These are phyloP conservation scores for Pterocarpus macrocarpus DNA, from an alignment of 306 rosid species.

Conservation along the genomic window DNA sequence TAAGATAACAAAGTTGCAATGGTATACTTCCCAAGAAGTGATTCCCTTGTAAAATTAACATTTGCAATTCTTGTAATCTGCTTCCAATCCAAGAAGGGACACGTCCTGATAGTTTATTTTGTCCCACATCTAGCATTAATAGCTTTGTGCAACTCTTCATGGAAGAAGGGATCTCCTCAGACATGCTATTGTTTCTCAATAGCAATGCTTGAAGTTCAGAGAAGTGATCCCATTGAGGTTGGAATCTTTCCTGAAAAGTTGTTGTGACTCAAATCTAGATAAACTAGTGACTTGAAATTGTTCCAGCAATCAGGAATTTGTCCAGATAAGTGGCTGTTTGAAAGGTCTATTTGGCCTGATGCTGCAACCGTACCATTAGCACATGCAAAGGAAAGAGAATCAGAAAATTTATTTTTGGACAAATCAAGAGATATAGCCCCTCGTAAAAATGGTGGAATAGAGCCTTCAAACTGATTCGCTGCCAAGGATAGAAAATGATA, in stretches of 20 bases:
- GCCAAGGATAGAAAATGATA: background rate
- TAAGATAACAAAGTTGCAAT: slow-evolving; percentile 15
- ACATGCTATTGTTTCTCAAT: slow-evolving; percentile 34
- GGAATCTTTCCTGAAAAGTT: slow-evolving; percentile 34
- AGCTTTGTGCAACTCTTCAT: slow-evolving; percentile 38
- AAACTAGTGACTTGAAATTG: slow-evolving; percentile 19
- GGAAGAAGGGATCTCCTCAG: background rate
- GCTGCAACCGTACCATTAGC: background rate
- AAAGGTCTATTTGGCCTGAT: slow-evolving; percentile 4
- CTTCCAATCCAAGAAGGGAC: slow-evolving; percentile 48
- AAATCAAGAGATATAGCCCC: background rate
- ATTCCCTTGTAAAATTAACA: slow-evolving; percentile 34
- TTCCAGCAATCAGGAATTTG: slow-evolving; percentile 42
- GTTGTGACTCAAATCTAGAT: slow-evolving; percentile 44
- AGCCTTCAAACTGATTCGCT: slow-evolving; percentile 43
- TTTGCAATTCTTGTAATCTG: background rate
- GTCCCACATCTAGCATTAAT: slow-evolving; percentile 18
- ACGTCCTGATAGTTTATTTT: slow-evolving; percentile 28
- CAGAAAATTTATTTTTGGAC: slow-evolving; percentile 41
- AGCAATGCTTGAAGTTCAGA: slow-evolving; percentile 19
- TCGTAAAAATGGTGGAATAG: slow-evolving; percentile 10
- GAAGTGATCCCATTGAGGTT: slow-evolving; percentile 6
- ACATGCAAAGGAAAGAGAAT: slow-evolving; percentile 9
- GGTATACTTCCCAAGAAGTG: slow-evolving; percentile 31
- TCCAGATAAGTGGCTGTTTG: background rate